These are phyloP conservation scores for Lunularia cruciata DNA, from an alignment of 225 moss, liverwort and hornwort genomes.

Conservation along the genomic window DNA sequence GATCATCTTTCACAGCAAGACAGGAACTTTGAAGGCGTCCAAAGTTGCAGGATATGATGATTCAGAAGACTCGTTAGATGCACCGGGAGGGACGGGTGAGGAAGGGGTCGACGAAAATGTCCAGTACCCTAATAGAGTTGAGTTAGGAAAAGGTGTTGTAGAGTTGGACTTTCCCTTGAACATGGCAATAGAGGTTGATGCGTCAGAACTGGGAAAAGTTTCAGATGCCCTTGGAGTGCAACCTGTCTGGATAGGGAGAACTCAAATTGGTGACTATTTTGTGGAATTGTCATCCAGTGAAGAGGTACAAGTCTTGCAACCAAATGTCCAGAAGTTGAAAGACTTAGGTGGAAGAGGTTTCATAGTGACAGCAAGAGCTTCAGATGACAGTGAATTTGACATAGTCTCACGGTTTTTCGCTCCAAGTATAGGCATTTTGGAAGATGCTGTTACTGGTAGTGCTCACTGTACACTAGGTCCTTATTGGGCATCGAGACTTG, in stretches of 20 bases:
- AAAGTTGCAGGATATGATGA: slow-evolving; percentile 83
- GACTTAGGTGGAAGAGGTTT: slow-evolving; percentile 63
- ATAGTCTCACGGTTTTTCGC: slow-evolving; percentile 77
- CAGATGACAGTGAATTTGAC: slow-evolving; percentile 61
- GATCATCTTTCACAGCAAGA: slow-evolving; percentile 71
- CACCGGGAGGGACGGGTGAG: slow-evolving; percentile 40
- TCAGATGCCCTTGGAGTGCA: slow-evolving; percentile 63
- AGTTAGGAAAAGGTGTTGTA: slow-evolving; percentile 77
- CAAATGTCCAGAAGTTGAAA: slow-evolving; percentile 52
- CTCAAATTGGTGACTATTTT: slow-evolving; percentile 72
- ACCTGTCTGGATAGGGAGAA: slow-evolving; percentile 74
- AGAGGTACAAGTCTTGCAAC: slow-evolving; percentile 63
- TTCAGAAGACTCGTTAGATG: slow-evolving; percentile 30
- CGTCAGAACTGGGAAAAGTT: slow-evolving; percentile 48
- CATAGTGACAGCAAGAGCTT: slow-evolving; percentile 70
- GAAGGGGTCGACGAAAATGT: slow-evolving; percentile 31
- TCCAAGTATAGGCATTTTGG: slow-evolving; percentile 62
- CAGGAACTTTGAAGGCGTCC: slow-evolving; percentile 61
- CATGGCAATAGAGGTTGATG: slow-evolving; percentile 42
- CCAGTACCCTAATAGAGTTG: slow-evolving; percentile 40
- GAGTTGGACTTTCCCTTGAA: slow-evolving; percentile 68
- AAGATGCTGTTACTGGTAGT: slow-evolving; percentile 88
- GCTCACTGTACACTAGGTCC: slow-evolving; percentile 81
- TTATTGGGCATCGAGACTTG: slow-evolving; percentile 78
- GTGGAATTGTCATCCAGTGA: slow-evolving; percentile 58